Percentiles rank a stretch among this genome's conserved stretches.
These are phyloP conservation scores for Penicillium cosmopolitanum DNA, from an alignment of 495 filamentous ascomycete genomes.

Conservation along the genomic window DNA sequence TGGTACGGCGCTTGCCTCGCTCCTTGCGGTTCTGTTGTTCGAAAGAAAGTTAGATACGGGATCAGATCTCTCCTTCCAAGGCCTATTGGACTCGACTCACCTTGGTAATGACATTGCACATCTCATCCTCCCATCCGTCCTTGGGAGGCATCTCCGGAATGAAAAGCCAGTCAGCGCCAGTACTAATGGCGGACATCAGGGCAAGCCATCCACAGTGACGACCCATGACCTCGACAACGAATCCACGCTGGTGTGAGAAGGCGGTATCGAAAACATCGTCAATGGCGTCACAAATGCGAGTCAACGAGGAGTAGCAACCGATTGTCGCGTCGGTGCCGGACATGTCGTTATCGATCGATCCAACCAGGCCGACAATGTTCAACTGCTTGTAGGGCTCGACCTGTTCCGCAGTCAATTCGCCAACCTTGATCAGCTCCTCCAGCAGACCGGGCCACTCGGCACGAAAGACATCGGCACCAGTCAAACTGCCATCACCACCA, in stretches of 20 bases:
- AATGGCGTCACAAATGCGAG: constrained; percentile 89
- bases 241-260: constrained; percentile 93
- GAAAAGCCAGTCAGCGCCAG: constrained; percentile 95
- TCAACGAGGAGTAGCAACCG: constrained; percentile 91
- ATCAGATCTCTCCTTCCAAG: not conserved
- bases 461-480: constrained; percentile 92
- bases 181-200: constrained; percentile 93
- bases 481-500: constrained; percentile 96
- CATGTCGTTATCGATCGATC: constrained; percentile 98
- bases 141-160: constrained; percentile 93
- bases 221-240: constrained; percentile 99
- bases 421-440: constrained; percentile 73
- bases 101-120: constrained; percentile 80
- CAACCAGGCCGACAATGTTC: constrained; percentile 95
- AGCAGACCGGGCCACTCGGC: constrained; percentile 87
- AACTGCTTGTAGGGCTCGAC: constrained; percentile 73
- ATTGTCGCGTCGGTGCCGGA: constrained; percentile 97
- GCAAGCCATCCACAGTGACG: constrained; percentile 98
- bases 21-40: constrained; percentile 70
- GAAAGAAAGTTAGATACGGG: not conserved
- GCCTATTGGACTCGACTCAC: constrained; percentile 47
- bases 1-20: constrained; percentile 93
- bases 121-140: constrained; percentile 86
- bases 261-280: constrained; percentile 98
- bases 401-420: constrained; percentile 70